Conservation (phyloP, 164 flowering plant species). For the Stephania cephalantha region DNA sequence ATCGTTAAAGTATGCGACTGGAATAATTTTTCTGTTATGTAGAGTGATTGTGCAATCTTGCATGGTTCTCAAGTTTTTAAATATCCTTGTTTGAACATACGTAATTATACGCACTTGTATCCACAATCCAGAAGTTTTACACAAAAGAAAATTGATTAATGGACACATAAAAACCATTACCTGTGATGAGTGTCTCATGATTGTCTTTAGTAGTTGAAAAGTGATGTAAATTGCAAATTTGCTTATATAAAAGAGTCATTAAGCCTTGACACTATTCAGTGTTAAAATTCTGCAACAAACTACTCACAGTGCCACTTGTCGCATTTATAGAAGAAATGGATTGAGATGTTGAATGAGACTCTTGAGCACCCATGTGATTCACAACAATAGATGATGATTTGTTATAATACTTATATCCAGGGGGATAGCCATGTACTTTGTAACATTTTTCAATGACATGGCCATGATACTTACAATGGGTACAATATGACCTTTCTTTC, state of each 20-base stretch:
- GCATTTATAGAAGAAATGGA: too few relatives aligned
- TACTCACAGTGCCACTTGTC: too few relatives aligned
- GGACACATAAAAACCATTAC: too few relatives aligned
- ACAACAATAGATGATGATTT: too few relatives aligned
- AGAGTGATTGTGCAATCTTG: too few relatives aligned
- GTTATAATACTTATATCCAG: background rate
- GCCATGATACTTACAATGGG: background rate
- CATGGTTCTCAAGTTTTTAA: background rate
- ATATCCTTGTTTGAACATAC: too few relatives aligned
- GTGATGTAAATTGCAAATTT: background rate
- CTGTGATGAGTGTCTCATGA: background rate
- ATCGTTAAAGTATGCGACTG: too few relatives aligned
- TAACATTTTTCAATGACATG: background rate
- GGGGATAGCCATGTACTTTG: background rate
- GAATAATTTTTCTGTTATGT: background rate
- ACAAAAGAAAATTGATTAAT: too few relatives aligned
- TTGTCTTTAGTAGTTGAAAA: too few relatives aligned
- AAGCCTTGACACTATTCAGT: background rate
- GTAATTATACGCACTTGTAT: too few relatives aligned
- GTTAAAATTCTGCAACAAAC: background rate
- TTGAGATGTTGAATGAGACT: background rate
- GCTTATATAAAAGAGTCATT: too few relatives aligned
- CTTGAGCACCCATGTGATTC: background rate
- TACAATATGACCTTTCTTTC: background rate
- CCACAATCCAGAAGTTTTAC: too few relatives aligned